Base-by-base conservation (phyloP, 2,329 filamentous ascomycete species). In the Coccinonectria pachysandricola region DNA sequence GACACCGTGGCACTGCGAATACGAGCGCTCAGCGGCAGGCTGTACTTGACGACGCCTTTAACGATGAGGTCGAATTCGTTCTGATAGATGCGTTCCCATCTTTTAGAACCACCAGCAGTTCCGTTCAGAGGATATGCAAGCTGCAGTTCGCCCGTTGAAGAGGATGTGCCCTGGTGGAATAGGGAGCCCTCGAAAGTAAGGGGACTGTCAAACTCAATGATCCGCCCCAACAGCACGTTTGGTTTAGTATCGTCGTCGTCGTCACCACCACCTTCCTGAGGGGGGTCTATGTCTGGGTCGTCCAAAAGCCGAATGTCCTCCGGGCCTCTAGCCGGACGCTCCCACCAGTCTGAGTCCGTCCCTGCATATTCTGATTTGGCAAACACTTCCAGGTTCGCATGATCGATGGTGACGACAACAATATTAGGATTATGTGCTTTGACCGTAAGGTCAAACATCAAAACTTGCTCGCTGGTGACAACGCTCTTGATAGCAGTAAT, bases 31-130 rank as follows among this genome's bases (percentile, higher is more conserved):
- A 79, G 57, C 3, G 74, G 74, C 17, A 79, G 59, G 15, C 62
- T 71, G 47, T 98, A 98, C 48, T 87, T 86, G 41, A 98, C 65
- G 9, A 91, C 81, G 12, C 91, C 91, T 43, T 91, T 79, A 21
- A 98, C 72, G 34, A 96, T 88, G 24, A 98, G 68, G 41, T 95
- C 85, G 43, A 96, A 98, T 22, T 88, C 83, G 52, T 95, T 82
- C 39, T 92, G 75, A 26, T 95, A 65, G 23, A 96, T 87, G 33
- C 76, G 72, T 50, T 93, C 85, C 91, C 91, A 98, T 8, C 87
- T 75, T 47, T 81, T 75, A 2, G 78, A 79, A 7, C 88, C 91
- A 20, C 82, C 81, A 21, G 85, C 77, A 0, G 91, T 96, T 43
- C 77, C 77, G 53, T 96, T 98, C 4, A 88, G 87, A 0, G 91